These are phyloP conservation scores for Alternaria sp. DNA, from an alignment of 2,329 filamentous ascomycete species.

Conservation along the genomic window DNA sequence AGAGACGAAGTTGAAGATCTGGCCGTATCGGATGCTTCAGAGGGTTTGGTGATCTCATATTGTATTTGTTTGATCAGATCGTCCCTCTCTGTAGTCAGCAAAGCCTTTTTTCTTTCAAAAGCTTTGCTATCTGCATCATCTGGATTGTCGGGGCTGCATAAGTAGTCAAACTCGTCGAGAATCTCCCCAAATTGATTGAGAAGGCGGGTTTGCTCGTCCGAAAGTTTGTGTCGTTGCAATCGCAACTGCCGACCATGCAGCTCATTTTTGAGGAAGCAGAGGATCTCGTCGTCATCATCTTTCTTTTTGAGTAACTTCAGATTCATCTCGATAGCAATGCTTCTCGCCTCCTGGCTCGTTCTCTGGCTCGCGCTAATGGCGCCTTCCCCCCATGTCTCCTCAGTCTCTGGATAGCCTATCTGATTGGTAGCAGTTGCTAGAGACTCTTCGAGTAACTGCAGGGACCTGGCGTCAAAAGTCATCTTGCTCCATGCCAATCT, in stretches of 20 bases:
- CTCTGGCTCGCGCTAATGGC: neutral
- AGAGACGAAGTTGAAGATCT: neutral
- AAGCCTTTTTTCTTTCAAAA: neutral
- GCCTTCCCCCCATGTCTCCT: neutral
- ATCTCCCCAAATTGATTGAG: neutral
- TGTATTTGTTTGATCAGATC: conserved; percentile 1
- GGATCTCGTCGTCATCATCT: neutral
- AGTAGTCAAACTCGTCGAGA: neutral
- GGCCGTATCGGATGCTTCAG: neutral
- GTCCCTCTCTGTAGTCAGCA: neutral
- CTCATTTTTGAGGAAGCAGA: conserved; percentile 7
- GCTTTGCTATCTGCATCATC: neutral
- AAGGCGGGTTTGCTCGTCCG: conserved; percentile 1
- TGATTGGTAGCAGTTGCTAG: neutral
- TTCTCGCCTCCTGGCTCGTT: conserved; percentile 1
- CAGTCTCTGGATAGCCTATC: neutral
- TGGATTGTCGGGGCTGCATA: neutral
- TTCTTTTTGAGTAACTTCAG: neutral
- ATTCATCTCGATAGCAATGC: conserved; percentile 8
- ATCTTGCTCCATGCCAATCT: conserved; percentile 28
- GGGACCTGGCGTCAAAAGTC: conserved; percentile 12
- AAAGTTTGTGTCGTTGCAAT: neutral
- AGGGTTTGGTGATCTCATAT: conserved; percentile 8
- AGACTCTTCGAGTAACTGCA: conserved; percentile 5
- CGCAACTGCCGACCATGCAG: neutral